A percentile compares a stretch with the other conserved stretches of the same genome.
Conservation (phyloP, 2,329 filamentous ascomycete genomes). For the Dissoconium aciculare region DNA sequence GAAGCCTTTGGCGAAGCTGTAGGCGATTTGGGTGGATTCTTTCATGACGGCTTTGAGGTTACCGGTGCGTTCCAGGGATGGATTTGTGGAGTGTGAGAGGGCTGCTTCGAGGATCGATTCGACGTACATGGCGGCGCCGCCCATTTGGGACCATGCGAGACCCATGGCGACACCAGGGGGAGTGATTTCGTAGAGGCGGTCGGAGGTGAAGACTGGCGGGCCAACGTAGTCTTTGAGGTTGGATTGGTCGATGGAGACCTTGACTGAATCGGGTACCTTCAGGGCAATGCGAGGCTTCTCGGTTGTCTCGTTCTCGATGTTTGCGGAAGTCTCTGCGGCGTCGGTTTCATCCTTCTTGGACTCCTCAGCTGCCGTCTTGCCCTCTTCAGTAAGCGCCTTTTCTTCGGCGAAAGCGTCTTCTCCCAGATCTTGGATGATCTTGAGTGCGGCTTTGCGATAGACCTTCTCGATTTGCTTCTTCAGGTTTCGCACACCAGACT, state of each 20-base stretch:
- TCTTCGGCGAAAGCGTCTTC: conserved; percentile 70
- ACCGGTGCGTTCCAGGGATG: conserved; percentile 78
- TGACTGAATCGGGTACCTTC: conserved; percentile 71
- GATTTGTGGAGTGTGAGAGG: conserved; percentile 56
- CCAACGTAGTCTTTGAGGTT: conserved; percentile 95
- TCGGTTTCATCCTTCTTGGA: conserved; percentile 50
- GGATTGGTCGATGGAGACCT: conserved; percentile 72
- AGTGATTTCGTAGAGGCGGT: conserved; percentile 84
- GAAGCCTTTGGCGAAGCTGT: conserved; percentile 84
- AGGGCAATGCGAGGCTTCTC: conserved; percentile 59
- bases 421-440: conserved; percentile 89
- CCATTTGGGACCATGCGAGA: conserved; percentile 94
- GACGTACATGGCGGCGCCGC: conserved; percentile 89
- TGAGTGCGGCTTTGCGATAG: conserved; percentile 89
- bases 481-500: conserved; percentile 89
- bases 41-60: conserved; percentile 97
- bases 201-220: conserved; percentile 86
- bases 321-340: conserved; percentile 45
- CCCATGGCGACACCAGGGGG: conserved; percentile 95
- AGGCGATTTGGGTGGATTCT: conserved; percentile 86
- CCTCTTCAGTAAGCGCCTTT: conserved; percentile 69
- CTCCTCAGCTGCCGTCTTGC: conserved; percentile 61
- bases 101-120: conserved; percentile 87
- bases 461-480: conserved; percentile 99
- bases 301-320: conserved; percentile 44